These are phyloP conservation scores for Globisporangium cylindrosporum DNA, from an alignment of 352 stramenopile genomes.

Conservation along the genomic window DNA sequence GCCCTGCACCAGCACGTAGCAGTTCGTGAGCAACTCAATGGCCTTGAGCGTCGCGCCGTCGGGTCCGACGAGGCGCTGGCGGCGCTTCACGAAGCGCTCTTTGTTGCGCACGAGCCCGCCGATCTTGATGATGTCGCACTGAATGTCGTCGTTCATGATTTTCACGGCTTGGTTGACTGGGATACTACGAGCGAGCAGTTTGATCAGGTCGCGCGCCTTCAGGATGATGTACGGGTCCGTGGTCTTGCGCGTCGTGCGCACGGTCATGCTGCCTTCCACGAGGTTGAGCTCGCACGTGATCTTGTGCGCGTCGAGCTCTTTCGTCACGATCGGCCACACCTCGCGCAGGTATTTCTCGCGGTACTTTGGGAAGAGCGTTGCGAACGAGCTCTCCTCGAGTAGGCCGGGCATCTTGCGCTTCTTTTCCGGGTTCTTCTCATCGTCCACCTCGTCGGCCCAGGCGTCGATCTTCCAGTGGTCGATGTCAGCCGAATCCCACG, in stretches of 20 bases:
- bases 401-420: conserved; percentile 77
- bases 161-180: conserved; percentile 96
- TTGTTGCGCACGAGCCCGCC: conserved; percentile 98
- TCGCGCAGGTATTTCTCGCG: conserved; percentile 99
- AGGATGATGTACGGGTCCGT: conserved; percentile 98
- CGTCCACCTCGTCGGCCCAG: conserved; percentile 71
- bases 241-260: conserved; percentile 95
- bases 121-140: conserved; percentile 99
- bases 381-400: conserved; percentile 99
- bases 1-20: conserved; percentile 98
- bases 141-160: conserved; percentile 97
- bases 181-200: conserved; percentile 97
- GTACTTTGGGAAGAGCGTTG: conserved; percentile 99
- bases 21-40: conserved; percentile 98
- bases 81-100: conserved; percentile 98
- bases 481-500: conserved; percentile 97
- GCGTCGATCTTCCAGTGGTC: conserved; percentile 98
- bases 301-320: conserved; percentile 93
- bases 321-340: conserved; percentile 98
- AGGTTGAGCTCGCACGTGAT: conserved; percentile 98
- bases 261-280: conserved; percentile 93
- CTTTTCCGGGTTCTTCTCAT: conserved; percentile 78
- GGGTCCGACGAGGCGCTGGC: conserved; percentile 96
- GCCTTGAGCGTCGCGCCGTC: conserved; percentile 97
- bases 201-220: conserved; percentile 98